Percentiles rank a stretch among this genome's conserved stretches.
Conservation (phyloP, 2,329 filamentous ascomycete genomes). For the Colletotrichum endophyticum region DNA sequence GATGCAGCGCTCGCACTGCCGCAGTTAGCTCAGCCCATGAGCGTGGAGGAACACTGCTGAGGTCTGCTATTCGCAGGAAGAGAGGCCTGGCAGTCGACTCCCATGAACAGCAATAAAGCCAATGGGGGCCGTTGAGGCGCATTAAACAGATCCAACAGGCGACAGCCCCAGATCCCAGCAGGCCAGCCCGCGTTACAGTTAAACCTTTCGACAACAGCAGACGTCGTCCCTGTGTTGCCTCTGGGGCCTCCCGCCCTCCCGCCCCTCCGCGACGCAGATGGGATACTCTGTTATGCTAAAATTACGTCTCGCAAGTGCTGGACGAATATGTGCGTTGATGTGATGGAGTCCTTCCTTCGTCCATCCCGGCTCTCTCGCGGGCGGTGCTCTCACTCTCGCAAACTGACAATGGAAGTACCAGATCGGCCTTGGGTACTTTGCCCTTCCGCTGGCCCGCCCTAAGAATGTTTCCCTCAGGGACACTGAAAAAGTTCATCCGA, state of each 20-base stretch:
- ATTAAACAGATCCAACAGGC: not conserved
- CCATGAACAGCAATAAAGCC: not conserved
- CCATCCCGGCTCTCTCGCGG: not conserved
- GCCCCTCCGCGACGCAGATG: not conserved
- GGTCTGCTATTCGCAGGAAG: not conserved
- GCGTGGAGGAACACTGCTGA: not conserved
- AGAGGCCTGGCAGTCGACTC: not conserved
- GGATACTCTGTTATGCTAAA: not conserved
- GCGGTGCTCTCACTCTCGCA: not conserved
- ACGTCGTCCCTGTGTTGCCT: not conserved
- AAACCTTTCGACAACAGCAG: not conserved
- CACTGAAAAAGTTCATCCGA: slow-evolving; percentile 14
- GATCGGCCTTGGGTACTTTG: not conserved
- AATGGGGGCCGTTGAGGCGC: not conserved
- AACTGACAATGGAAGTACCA: not conserved
- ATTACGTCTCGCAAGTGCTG: not conserved
- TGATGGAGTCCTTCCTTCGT: not conserved
- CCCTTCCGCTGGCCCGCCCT: not conserved
- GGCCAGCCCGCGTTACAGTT: not conserved
- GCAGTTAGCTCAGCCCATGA: not conserved
- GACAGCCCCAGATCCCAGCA: not conserved
- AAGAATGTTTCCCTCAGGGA: not conserved
- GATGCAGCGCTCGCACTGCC: slow-evolving; percentile 6
- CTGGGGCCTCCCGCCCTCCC: slow-evolving; percentile 2
- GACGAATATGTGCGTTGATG: not conserved